Evolutionary conservation across 225 moss, liverwort and hornwort species (phyloP).

Genomic region (Lunularia cruciata): DNA sequence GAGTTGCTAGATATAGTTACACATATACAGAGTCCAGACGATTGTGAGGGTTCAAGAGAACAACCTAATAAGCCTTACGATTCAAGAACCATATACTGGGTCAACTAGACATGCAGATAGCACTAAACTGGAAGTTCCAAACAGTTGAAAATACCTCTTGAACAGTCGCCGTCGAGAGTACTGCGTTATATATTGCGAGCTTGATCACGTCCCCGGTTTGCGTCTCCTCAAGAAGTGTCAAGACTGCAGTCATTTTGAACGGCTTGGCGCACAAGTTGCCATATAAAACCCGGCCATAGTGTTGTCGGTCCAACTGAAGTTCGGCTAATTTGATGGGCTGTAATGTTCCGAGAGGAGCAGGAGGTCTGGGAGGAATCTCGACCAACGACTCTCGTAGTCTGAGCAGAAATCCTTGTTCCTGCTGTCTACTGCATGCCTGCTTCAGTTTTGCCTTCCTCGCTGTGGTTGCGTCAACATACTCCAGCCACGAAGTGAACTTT

Average conservation of each 20-base stretch:
- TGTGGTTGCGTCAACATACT: conserved; percentile 14
- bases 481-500: conserved; percentile 25
- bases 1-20: too few relatives aligned
- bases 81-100: too few relatives aligned
- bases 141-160: too few relatives aligned
- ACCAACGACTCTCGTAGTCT: conserved; percentile 34
- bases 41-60: too few relatives aligned
- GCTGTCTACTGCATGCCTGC: not conserved
- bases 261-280: conserved; percentile 29
- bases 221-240: conserved; percentile 33
- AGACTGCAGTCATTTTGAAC: conserved; percentile 33
- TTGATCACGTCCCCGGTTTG: conserved; percentile 26
- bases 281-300: conserved; percentile 35
- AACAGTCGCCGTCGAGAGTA: conserved; percentile 22
- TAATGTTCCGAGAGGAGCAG: conserved; percentile 28
- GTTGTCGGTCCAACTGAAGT: conserved; percentile 27
- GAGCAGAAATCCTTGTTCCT: conserved; percentile 21
- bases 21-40: too few relatives aligned
- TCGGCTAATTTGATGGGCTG: conserved; percentile 22
- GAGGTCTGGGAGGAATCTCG: conserved; percentile 34
- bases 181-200: conserved; percentile 33
- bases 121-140: too few relatives aligned
- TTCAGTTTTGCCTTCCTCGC: conserved; percentile 9
- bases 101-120: too few relatives aligned
- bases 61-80: too few relatives aligned